Evolutionary conservation across 768 basidiomycete species (phyloP).

Genomic region (Termitomyces sp.): DNA sequence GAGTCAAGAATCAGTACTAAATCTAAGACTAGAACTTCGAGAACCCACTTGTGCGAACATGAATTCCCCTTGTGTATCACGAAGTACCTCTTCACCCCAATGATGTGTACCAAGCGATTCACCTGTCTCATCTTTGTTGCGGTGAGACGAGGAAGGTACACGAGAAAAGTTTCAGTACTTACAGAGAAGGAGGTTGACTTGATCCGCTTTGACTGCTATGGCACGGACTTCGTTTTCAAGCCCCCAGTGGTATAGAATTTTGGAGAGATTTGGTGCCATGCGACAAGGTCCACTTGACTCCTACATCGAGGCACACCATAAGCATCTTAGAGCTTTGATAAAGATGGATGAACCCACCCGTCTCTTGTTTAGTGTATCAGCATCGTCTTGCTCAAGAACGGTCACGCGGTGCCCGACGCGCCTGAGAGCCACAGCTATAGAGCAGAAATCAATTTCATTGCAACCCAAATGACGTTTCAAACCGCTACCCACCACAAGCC

Average conservation of each 20-base stretch:
- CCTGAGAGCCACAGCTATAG: conserved; percentile 43
- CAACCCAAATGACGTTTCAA: too few relatives aligned
- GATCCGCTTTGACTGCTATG: conserved; percentile 15
- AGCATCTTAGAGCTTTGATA: background rate
- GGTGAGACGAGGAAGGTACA: background rate
- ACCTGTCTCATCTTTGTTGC: conserved; percentile 43
- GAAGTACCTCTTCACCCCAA: conserved; percentile 50
- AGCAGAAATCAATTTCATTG: background rate
- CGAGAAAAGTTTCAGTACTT: background rate
- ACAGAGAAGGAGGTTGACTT: conserved; percentile 15
- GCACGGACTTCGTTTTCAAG: conserved; percentile 23
- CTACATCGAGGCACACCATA: conserved; percentile 3
- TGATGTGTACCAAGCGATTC: conserved; percentile 41
- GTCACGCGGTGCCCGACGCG: conserved; percentile 52
- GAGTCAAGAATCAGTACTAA: background rate
- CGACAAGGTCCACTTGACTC: conserved; percentile 23
- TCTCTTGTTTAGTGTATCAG: conserved; percentile 1
- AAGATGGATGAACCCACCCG: background rate
- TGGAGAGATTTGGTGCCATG: conserved; percentile 49
- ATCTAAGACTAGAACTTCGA: conserved; percentile 3
- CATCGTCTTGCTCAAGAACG: conserved; percentile 41
- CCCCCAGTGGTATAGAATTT: conserved; percentile 55
- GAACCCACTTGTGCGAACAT: conserved; percentile 32
- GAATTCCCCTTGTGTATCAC: conserved; percentile 38
- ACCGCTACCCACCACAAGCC: conserved; percentile 26